Base-by-base conservation (phyloP, 495 filamentous ascomycete genomes). In the Oleoguttula mirabilis region DNA sequence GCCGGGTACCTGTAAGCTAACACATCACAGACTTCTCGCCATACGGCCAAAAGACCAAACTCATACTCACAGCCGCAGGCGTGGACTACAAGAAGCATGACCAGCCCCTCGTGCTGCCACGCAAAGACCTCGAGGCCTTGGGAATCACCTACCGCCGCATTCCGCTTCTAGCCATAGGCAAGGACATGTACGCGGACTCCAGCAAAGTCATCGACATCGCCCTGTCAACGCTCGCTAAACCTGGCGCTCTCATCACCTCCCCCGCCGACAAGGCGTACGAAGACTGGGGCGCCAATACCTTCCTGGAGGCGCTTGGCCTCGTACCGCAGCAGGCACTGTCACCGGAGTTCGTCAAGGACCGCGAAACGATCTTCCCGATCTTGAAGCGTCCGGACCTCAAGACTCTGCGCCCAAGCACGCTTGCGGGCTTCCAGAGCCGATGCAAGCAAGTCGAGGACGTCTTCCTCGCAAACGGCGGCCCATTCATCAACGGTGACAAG, bases 81-180 rank as follows among this genome's bases (percentile, higher is more conserved):
- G 32, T 50, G 3, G 12, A 22, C 2, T 54, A 21, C 38, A 16
- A 43, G 25, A 37, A 35, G 35, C 38, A 31, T 40, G 54, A 47
- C 39, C 55, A 45, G 33, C 51, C 55, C n/a, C 12, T 17, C 10
- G 32, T 57, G 12, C 24, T 60, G 4, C 57, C 55, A 4, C 48
- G 57, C 27, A 32, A 36, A 3, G 46, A 57, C 33, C 55, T 60
- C 33, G 49, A 45, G 31, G 33, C 41, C 2, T 25, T 60, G 10
- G 51, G 52, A 8, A 50, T 62, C 36, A 49, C 53, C 12, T 60
- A 62, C 46, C 59, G 59, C 20, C 57, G 56, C 45, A 60, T 62
- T 38, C 59, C 59, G 10, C 36, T 62, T 22, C 51, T 62, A 11
- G 50, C 57, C 14, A 47, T 62, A 21, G 59, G 55, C 22, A 44